Evolutionary conservation across 805 yeast species (phyloP), one percentile per base, ranked within the genome.

Genomic region (Cyberlindnera euphorbiiphila): DNA sequence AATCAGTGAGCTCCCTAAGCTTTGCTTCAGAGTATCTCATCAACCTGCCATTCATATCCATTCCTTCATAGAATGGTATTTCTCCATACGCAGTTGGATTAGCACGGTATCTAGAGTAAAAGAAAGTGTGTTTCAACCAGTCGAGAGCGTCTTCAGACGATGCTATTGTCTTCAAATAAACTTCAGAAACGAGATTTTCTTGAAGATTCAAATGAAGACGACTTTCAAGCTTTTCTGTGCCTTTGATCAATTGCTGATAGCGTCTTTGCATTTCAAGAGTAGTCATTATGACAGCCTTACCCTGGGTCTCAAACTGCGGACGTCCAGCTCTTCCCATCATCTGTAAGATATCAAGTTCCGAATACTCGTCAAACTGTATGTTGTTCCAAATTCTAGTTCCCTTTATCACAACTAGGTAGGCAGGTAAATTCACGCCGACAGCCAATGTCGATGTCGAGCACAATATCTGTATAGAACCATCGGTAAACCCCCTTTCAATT

Each of bases 251-350:
- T 10, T 57, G 56, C 37, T 66, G 69, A 50, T 72, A 75, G n/a
- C 54, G 59, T 4, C 41, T 36, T 27, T 59, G 62, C 36, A 59
- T 56, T 4, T 51, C 48, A 1, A 46, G 32, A 10, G 62, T 63
- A 1, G 81, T 76, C 63, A 74, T 59, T 12, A 76, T 64, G 1
- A 74, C 64, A 3, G 76, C 73, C 31, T 64, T 60, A 4, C 69
- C 73, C 24, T 66, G 67, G 4, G 62, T 64, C 47, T 76, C 81
- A 51, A 65, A 74, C 22, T 72, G 77, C 0, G 81, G 81, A 33
- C 82, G 64, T 4, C 84, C 83, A 4, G 83, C 82, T 47, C 83
- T 62, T 4, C 82, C 83, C 54, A 78, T 68, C 84, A 78, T 78
- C 46, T 78, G 83, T 28, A 74, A 53, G 21, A 77, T 57, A 40